Percentiles rank a stretch among this genome's conserved stretches.
Conservation (phyloP, 257 asterid species). For the Solanum sejunctum region DNA sequence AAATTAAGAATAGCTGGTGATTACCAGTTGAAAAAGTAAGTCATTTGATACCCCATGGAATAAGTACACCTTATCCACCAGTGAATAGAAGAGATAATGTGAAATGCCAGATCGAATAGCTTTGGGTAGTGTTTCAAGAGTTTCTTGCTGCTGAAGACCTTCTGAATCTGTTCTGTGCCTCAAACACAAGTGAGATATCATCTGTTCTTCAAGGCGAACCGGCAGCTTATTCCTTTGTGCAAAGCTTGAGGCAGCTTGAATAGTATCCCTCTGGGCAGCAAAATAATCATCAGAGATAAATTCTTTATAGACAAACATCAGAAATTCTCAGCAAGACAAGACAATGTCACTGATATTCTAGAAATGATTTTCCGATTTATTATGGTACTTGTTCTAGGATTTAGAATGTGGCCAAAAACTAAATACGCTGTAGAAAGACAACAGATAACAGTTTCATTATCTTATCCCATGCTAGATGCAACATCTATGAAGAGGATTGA, state of each 20-base stretch:
- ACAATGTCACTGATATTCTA: not conserved
- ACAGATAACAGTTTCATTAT: not conserved
- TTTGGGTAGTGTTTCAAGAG: constrained; percentile 68
- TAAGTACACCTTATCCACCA: constrained; percentile 61
- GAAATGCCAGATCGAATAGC: constrained; percentile 68
- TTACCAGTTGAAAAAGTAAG: constrained; percentile 85
- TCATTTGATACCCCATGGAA: constrained; percentile 69
- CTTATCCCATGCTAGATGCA: not conserved
- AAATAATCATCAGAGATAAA: not conserved
- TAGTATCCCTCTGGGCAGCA: constrained; percentile 47
- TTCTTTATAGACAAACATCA: not conserved
- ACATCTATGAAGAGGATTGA: not conserved
- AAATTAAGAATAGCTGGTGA: not conserved
- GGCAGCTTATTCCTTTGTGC: constrained; percentile 66
- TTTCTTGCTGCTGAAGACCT: constrained; percentile 81
- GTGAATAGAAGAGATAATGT: constrained; percentile 47
- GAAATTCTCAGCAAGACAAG: not conserved
- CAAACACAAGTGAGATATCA: constrained; percentile 71
- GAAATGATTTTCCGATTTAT: not conserved
- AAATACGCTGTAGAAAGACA: not conserved
- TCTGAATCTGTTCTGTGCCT: constrained; percentile 73
- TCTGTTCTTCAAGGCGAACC: constrained; percentile 60
- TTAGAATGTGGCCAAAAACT: not conserved
- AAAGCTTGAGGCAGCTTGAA: constrained; percentile 65
- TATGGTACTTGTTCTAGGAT: not conserved